Evolutionary conservation across 306 rosid species (phyloP).

Genomic region (Vigna nakashimae): DNA sequence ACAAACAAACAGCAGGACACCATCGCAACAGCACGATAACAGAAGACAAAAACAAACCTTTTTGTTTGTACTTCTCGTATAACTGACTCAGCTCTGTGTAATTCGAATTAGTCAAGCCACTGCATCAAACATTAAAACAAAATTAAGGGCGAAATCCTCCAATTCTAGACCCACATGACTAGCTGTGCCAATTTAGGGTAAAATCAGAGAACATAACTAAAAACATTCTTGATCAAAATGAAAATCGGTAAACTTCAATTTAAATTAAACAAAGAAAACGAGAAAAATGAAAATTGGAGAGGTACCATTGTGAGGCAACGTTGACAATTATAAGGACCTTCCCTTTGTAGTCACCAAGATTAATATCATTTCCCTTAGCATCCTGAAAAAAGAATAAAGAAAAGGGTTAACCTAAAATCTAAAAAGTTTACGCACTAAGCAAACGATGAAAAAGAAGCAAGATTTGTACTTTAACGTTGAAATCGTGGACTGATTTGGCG

Average conservation of each 20-base stretch:
- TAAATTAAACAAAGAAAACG: no score
- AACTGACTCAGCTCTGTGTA: slow-evolving; percentile 90
- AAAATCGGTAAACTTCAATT: no score
- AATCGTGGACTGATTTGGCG: slow-evolving; percentile 60
- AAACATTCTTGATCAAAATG: not conserved
- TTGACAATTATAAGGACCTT: slow-evolving; percentile 89
- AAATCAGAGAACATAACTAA: not conserved
- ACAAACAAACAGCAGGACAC: not conserved
- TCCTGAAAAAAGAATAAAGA: slow-evolving; percentile 56
- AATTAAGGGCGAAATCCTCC: not conserved
- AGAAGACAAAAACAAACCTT: slow-evolving; percentile 60
- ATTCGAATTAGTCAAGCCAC: slow-evolving; percentile 98
- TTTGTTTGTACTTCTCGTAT: slow-evolving; percentile 84
- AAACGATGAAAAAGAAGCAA: not conserved
- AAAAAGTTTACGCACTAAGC: not conserved
- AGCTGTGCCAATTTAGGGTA: not conserved
- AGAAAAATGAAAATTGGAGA: not conserved
- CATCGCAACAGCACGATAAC: not conserved
- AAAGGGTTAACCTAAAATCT: not conserved
- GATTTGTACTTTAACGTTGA: slow-evolving; percentile 66
- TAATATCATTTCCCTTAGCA: slow-evolving; percentile 85
- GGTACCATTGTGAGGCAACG: slow-evolving; percentile 96
- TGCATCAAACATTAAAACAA: slow-evolving; percentile 52
- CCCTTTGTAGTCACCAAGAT: slow-evolving; percentile 87
- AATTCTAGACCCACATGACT: not conserved